Evolutionary conservation across 1,284 basidiomycete species (phyloP).

Genomic region (Hortiboletus rubellus): DNA sequence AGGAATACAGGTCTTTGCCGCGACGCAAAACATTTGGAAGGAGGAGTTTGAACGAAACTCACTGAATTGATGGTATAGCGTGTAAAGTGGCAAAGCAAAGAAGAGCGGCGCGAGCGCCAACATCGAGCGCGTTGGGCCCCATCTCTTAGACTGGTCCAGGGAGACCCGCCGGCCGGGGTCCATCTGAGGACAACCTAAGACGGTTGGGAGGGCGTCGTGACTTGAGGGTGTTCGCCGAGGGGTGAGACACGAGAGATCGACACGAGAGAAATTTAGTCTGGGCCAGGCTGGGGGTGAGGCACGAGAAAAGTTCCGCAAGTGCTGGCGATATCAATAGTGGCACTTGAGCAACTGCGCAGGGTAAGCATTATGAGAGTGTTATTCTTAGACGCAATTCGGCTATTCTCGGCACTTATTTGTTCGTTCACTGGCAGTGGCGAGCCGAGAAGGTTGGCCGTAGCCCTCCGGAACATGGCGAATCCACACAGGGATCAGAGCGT

Average conservation of each 20-base stretch:
- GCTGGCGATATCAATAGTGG: neutral
- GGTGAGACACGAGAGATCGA: neutral
- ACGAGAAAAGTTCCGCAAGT: too few species aligned
- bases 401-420: too few species aligned
- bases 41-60: slow-evolving; percentile 21
- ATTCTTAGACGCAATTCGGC: too few species aligned
- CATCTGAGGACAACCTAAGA: slow-evolving; percentile 9
- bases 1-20: neutral
- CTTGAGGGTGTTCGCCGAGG: neutral
- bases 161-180: neutral
- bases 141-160: slow-evolving; percentile 16
- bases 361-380: too few species aligned
- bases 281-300: too few species aligned
- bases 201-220: neutral
- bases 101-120: slow-evolving; percentile 48
- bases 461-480: too few species aligned
- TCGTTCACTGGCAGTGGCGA: too few species aligned
- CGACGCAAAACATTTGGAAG: neutral
- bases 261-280: neutral
- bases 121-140: slow-evolving; percentile 49
- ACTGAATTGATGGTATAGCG: slow-evolving; percentile 50
- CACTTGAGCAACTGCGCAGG: too few species aligned
- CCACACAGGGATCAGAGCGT: too few species aligned
- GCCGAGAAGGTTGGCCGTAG: too few species aligned
- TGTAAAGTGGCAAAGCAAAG: slow-evolving; percentile 41